Evolutionary conservation across 176 grass and related monocot genomes (phyloP), one percentile per base, ranked within the genome.

Genomic region (Zoysia japonica): DNA sequence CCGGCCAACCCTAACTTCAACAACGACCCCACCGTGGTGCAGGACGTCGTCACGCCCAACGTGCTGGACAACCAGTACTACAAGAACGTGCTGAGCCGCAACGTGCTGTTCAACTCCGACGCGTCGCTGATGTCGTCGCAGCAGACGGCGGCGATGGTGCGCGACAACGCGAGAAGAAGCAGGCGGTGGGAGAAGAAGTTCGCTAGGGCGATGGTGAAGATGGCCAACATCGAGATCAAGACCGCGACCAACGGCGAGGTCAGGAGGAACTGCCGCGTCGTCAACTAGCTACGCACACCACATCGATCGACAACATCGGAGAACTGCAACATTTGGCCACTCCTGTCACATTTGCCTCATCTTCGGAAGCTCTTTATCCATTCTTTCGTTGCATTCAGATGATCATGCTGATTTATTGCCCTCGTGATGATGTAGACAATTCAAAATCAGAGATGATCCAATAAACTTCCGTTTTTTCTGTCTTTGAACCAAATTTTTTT

Each of bases 31-130:
- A 83, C 72, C 1, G 85, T 90, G 50, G 11, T 9, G 8, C 85
- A 83, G 44, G 85, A 93, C 75, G 0, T 28, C 50, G 76, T 75
- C 6, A 81, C 91, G 7, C 45, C 76, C 1, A 0, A 65, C 84
- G 35, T 0, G 16, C 11, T 93, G 2, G 85, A 93, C 66, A 84
- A 20, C 42, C 75, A 47, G 67, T 93, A 85, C 78, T 93, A 88
- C 83, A 61, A 2, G 64, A 88, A 91, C 9, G 5, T 78, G 7
- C 41, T 65, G 0, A 3, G 11, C 0, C 62, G 17, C 65, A 47
- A 39, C 1, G 91, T 90, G 54, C 76, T 93, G 8, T 88, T 93
- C 69, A 37, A 7, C 3, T 93, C 91, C 4, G 91, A 93, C 54
- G 83, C 80, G 3, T 6, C 70, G 15, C 46, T 93, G 55, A 37